Conservation (phyloP, 208 protist species). For the Wallacemonas rigidus region DNA sequence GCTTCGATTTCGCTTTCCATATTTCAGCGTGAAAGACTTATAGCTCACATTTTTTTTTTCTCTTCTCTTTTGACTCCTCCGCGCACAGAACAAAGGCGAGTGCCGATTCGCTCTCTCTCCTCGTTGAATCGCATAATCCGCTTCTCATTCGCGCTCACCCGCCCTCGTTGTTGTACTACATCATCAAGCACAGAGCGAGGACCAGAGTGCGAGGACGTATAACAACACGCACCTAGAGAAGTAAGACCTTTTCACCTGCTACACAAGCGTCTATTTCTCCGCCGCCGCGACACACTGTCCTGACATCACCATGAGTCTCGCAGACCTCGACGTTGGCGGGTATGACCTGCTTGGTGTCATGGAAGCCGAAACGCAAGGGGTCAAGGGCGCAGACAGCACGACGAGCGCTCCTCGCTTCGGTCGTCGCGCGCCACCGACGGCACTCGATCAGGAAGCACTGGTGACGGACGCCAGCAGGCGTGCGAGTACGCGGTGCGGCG, state of each 20-base stretch:
- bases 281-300: too few species aligned
- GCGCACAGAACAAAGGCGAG: too few species aligned
- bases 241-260: neutral
- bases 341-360: neutral
- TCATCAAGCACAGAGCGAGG: too few species aligned
- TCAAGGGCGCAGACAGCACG: neutral
- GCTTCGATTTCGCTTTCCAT: too few species aligned
- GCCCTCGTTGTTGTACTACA: neutral
- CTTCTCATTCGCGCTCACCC: neutral
- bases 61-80: neutral
- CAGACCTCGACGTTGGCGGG: neutral
- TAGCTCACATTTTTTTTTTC: neutral
- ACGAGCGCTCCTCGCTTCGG: conserved; percentile 2
- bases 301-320: conserved; percentile 6
- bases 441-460: conserved; percentile 8
- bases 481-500: neutral
- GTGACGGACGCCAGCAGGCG: neutral
- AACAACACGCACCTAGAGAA: neutral
- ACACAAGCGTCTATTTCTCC: neutral
- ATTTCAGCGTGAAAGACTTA: neutral
- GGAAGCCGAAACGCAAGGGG: neutral
- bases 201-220: too few species aligned
- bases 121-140: neutral
- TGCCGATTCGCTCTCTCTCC: neutral
- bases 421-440: conserved; percentile 2